Conservation (phyloP, 2,329 filamentous ascomycete genomes). For the Onygenales sp. region DNA sequence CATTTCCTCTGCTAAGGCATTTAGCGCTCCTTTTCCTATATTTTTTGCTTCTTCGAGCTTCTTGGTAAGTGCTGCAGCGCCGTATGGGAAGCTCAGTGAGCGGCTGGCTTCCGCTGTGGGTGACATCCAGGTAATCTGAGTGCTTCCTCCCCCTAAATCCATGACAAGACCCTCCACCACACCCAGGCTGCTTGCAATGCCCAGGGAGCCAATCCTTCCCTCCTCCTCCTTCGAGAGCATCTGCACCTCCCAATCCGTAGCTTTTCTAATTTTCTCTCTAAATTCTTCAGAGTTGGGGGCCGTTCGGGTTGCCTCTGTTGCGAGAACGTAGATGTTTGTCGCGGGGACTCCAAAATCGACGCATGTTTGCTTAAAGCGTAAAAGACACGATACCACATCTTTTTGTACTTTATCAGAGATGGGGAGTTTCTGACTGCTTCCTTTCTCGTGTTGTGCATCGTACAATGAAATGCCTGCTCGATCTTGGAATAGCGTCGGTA, state of each 20-base stretch:
- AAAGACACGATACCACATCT: conserved; percentile 56
- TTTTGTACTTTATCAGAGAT: conserved; percentile 52
- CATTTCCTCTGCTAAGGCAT: conserved; percentile 46
- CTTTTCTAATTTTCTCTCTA: conserved; percentile 51
- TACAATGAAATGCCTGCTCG: conserved; percentile 77
- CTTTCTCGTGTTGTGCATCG: conserved; percentile 56
- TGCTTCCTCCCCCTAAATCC: conserved; percentile 71
- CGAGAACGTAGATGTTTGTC: conserved; percentile 62
- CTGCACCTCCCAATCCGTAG: conserved; percentile 59
- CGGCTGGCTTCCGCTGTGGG: conserved; percentile 45
- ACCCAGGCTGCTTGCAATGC: conserved; percentile 65
- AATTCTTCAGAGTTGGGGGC: conserved; percentile 66
- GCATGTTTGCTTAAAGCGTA: conserved; percentile 64
- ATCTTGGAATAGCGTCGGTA: conserved; percentile 69
- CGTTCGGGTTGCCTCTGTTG: conserved; percentile 80
- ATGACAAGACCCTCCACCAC: conserved; percentile 70
- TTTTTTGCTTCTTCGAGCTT: conserved; percentile 39
- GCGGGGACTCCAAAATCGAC: conserved; percentile 56
- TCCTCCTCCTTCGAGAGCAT: conserved; percentile 72
- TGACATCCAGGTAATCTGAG: conserved; percentile 59
- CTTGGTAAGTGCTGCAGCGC: conserved; percentile 56
- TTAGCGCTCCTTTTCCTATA: conserved; percentile 37
- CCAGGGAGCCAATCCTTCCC: conserved; percentile 72
- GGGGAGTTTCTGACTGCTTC: conserved; percentile 35
- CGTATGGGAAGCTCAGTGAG: conserved; percentile 59